Conservation (phyloP, 1,139 yeast species). For the Geotrichum histeridarum region DNA sequence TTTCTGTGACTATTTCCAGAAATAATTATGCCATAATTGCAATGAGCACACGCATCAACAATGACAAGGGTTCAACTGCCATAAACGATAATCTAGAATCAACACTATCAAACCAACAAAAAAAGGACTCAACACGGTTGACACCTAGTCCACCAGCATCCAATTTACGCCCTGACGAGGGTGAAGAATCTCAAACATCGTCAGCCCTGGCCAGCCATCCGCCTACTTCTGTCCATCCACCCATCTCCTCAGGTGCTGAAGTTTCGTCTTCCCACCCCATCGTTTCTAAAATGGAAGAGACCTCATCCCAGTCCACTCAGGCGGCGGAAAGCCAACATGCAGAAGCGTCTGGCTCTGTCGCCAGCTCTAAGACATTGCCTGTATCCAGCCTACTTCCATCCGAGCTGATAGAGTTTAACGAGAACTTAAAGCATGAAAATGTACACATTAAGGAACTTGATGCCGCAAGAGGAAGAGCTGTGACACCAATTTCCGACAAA, state of each 20-base stretch:
- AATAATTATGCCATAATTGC: not conserved
- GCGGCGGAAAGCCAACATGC: not conserved
- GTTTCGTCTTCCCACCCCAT: not conserved
- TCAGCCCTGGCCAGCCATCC: slow-evolving; percentile 11
- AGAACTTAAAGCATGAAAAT: slow-evolving; percentile 5
- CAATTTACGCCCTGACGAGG: slow-evolving; percentile 10
- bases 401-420: not conserved
- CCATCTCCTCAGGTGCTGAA: not conserved
- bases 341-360: not conserved
- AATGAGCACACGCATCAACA: not conserved
- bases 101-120: not conserved
- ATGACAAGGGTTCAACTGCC: not conserved
- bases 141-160: slow-evolving; percentile 13
- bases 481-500: slow-evolving; percentile 2
- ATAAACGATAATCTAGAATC: not conserved
- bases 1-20: not conserved
- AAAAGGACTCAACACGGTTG: not conserved
- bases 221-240: slow-evolving; percentile 10
- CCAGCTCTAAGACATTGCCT: slow-evolving; percentile 2
- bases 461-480: slow-evolving; percentile 5
- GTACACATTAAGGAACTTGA: not conserved
- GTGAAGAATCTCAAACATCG: slow-evolving; percentile 3
- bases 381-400: not conserved
- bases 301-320: not conserved
- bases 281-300: not conserved